Percentiles rank a stretch among this genome's conserved stretches.
Evolutionary conservation across 2,329 filamentous ascomycete genomes (phyloP).

Genomic region (Rhynchosporium agropyri): DNA sequence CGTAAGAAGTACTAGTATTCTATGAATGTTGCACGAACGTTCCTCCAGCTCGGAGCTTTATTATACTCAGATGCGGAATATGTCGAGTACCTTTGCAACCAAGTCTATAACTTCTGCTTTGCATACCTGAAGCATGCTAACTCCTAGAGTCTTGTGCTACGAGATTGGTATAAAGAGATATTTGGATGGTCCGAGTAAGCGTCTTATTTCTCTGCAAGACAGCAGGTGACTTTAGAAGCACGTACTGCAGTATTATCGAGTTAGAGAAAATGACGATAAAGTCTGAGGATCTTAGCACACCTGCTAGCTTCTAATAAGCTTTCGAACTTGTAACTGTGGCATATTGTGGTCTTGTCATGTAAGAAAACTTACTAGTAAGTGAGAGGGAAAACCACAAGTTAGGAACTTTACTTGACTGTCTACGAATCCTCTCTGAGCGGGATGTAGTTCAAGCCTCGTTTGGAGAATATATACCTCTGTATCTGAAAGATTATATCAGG

Average conservation of each 20-base stretch:
- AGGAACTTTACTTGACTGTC: background rate
- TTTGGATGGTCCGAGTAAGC: background rate
- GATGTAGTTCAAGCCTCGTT: background rate
- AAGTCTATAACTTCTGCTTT: background rate
- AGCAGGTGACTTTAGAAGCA: background rate
- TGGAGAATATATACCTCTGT: background rate
- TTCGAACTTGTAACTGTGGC: background rate
- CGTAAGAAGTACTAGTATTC: background rate
- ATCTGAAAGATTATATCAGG: background rate
- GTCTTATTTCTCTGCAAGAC: background rate
- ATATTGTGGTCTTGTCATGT: background rate
- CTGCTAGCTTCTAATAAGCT: background rate
- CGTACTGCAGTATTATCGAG: background rate
- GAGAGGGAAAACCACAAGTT: background rate
- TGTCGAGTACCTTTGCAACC: background rate
- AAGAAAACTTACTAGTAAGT: background rate
- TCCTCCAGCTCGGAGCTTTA: background rate
- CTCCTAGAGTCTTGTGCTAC: background rate
- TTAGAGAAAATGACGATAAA: background rate
- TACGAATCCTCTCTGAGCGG: background rate
- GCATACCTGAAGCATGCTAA: background rate
- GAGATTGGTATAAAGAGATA: background rate
- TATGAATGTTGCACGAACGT: background rate
- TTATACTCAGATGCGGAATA: background rate
- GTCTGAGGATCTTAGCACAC: background rate